These are phyloP conservation scores for Crithidia bombi DNA, from an alignment of 208 protist genomes.

Conservation along the genomic window DNA sequence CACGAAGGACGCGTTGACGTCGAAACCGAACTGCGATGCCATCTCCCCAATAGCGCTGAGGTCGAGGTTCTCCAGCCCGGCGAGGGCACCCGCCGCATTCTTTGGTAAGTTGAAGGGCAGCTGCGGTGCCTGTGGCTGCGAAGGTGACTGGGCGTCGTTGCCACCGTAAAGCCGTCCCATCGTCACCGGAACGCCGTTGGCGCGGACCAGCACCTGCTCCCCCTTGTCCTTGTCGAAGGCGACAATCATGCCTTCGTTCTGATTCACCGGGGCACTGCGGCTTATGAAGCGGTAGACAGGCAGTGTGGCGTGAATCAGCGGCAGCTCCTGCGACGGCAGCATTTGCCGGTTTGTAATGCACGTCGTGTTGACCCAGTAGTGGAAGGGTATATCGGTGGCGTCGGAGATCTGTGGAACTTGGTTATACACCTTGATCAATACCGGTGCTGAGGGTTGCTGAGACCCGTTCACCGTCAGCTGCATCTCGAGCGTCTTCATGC, in stretches of 20 bases:
- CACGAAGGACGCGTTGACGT: conserved; percentile 67
- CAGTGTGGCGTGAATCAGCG: conserved; percentile 68
- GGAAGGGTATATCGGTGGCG: conserved; percentile 70
- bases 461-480: conserved; percentile 83
- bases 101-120: conserved; percentile 11
- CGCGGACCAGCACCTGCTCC: conserved; percentile 74
- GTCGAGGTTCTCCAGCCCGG: conserved; percentile 21
- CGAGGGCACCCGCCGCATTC: conserved; percentile 5
- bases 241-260: conserved; percentile 75
- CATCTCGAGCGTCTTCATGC: conserved; percentile 71
- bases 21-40: conserved; percentile 40
- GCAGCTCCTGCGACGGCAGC: conserved; percentile 76
- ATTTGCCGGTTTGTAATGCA: conserved; percentile 81
- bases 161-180: conserved; percentile 38
- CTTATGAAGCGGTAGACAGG: conserved; percentile 79
- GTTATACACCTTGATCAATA: conserved; percentile 80
- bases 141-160: background rate
- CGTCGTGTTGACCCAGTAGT: conserved; percentile 91
- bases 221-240: conserved; percentile 82
- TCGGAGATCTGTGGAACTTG: conserved; percentile 57
- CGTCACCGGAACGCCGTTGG: conserved; percentile 73
- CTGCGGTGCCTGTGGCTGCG: background rate
- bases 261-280: conserved; percentile 37
- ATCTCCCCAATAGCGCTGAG: conserved; percentile 26
- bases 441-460: conserved; percentile 66